These are phyloP conservation scores for Saksenaea vasiformis DNA, from an alignment of 371 early-diverging fungal species.

Conservation along the genomic window DNA sequence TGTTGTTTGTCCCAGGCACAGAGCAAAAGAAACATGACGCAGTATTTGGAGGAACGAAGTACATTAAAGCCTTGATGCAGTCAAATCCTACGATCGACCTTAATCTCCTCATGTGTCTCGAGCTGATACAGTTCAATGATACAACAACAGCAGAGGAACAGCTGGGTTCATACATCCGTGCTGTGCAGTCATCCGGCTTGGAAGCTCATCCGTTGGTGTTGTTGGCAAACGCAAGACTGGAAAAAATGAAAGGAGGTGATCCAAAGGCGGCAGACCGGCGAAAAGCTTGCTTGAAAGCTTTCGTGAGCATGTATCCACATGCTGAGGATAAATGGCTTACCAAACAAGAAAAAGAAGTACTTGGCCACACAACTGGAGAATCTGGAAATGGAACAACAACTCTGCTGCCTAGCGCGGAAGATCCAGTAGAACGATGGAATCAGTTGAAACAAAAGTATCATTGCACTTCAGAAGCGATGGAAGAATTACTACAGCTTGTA, in stretches of 20 bases:
- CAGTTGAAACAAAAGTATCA: background rate
- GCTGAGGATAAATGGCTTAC: slow-evolving; percentile 2
- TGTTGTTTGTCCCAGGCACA: background rate
- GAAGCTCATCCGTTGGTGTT: background rate
- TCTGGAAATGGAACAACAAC: background rate
- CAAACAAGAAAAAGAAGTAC: background rate
- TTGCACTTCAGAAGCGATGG: background rate
- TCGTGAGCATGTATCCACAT: background rate
- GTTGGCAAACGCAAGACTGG: background rate
- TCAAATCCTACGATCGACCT: background rate
- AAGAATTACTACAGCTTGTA: background rate
- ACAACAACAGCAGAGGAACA: background rate
- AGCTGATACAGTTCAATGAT: background rate
- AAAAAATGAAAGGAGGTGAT: background rate
- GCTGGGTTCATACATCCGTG: background rate
- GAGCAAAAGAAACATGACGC: background rate
- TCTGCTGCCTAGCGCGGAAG: background rate
- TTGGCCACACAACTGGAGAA: background rate
- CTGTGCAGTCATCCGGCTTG: background rate
- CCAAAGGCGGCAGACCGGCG: background rate
- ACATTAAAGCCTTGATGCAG: background rate
- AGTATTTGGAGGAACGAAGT: background rate
- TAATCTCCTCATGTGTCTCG: background rate
- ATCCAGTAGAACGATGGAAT: background rate
- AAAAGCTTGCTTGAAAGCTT: background rate